Evolutionary conservation across 73 alveolate genomes (phyloP), one percentile per base, ranked within the genome.

Genomic region (Tetrahymena thermophila): DNA sequence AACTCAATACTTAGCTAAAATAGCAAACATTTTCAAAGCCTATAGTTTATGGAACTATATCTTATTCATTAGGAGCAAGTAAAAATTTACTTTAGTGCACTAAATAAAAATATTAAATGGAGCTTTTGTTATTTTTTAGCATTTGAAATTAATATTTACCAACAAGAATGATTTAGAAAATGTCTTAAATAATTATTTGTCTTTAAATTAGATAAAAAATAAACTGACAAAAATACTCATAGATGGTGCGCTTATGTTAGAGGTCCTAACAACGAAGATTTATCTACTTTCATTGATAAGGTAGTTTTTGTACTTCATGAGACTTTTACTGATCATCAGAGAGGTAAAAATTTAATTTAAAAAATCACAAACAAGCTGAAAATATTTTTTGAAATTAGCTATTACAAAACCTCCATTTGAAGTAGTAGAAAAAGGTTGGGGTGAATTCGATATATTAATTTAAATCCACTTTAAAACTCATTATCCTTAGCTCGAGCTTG

Each of bases 341-440:
- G 98, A 93, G 97, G 97, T 96, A 83, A 31, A 93, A 35, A 56
- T 34, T 31, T 16, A 84, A 31, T 13, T 28, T 28, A 19, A 56
- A 56, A 7, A 93, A 85, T 56, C 56, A 85, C 56, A 83, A 94
- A 95, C 95, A 25, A 37, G 56, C 94, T 37, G 13, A 35, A 84
- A 84, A 84, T 17, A 37, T 84, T 35, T 84, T 35, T 38, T n/a
- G 17, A 7, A 9, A 34, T 28, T 42, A 38, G 94, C 94, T n/a
- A 85, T 85, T 9, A 25, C 96, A 42, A 35, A 96, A 25, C 98
- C 96, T 94, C 99, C 99, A 17, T 99, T 98, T 97, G 99, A 97
- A 96, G 96, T 98, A n/a, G 94, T 96, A 56, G 99, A 98, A 96
- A 96, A 97, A 93, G 99, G 99, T 25, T 99, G 99, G 99, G 99